Base-by-base conservation (phyloP, 164 flowering plant genomes). In the Vitis rotundifolia region DNA sequence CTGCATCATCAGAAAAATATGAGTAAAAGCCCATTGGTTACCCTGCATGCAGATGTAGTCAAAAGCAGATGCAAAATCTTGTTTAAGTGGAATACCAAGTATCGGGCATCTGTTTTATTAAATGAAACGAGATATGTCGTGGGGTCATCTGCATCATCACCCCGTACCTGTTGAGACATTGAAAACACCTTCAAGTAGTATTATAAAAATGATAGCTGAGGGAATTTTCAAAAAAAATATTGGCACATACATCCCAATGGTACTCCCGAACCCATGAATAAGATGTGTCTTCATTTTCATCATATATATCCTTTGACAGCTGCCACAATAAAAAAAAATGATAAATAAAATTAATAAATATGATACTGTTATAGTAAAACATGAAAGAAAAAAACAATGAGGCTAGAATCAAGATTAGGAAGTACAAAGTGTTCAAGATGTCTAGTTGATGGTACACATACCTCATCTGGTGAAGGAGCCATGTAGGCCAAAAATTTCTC, bases 231-330 rank as follows among this genome's bases (percentile, higher is more conserved):
- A 78, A 68, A 61, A 61, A 58, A 50, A 11, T 50, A 9, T 18
- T n/a, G 58, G 66, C 56, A 87, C 99, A 50, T 91, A 95, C 97
- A 86, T 93, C 98, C 91, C 91, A 93, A 31, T 90, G 88, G 73
- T 93, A 95, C 73, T 93, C 99, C 49, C 99, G 91, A 63, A 95
- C 76, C 99, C 98, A 95, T 16, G 94, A 72, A 77, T 81, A 93
- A n/a, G 86, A 75, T 61, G 89, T 60, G 55, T 92, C 99, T 74
- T 89, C 98, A 60, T 74, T 72, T 74, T 91, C 94, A 80, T 95
- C 98, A 69, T 81, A 81, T 19, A 89, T 78, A 73, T 95, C 97
- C 82, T 95, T 93, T 13, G 89, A 82, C 14, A 92, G 66, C 99
- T 94, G 91, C 65, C 77, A 80, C 61, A 71, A 66, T 28, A 59